Conservation (phyloP, 768 basidiomycete species). For the Russula earlei region DNA sequence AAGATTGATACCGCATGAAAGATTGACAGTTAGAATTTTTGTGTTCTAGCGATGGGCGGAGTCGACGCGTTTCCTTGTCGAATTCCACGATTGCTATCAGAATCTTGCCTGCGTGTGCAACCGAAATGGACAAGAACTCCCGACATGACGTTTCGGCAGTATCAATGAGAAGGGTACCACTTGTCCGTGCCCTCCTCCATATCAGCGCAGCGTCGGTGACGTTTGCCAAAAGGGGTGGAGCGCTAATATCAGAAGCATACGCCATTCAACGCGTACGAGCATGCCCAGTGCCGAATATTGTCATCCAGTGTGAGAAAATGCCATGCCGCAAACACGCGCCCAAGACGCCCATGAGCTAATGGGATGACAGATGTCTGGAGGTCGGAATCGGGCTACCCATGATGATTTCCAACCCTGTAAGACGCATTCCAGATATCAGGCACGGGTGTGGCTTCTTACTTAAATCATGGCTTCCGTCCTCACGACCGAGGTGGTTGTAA, state of each 20-base stretch:
- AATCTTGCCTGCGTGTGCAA: background rate
- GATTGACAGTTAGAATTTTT: background rate
- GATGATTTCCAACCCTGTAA: background rate
- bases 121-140: background rate
- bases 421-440: too few relatives aligned
- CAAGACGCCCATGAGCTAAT: background rate
- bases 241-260: background rate
- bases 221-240: background rate
- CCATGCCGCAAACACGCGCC: background rate
- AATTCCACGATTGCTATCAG: background rate
- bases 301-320: background rate
- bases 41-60: background rate
- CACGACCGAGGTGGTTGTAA: too few relatives aligned
- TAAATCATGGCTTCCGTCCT: too few relatives aligned
- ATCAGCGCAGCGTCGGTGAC: background rate
- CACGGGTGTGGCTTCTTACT: too few relatives aligned
- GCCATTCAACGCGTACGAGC: background rate
- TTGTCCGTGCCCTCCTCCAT: background rate
- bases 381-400: background rate
- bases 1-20: background rate
- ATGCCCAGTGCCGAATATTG: slow-evolving; percentile 1
- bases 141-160: background rate
- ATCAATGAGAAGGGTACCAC: background rate
- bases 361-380: background rate
- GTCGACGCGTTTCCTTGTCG: background rate